Base-by-base conservation (phyloP, 768 basidiomycete species). In the Dacryopinax spathularia region DNA sequence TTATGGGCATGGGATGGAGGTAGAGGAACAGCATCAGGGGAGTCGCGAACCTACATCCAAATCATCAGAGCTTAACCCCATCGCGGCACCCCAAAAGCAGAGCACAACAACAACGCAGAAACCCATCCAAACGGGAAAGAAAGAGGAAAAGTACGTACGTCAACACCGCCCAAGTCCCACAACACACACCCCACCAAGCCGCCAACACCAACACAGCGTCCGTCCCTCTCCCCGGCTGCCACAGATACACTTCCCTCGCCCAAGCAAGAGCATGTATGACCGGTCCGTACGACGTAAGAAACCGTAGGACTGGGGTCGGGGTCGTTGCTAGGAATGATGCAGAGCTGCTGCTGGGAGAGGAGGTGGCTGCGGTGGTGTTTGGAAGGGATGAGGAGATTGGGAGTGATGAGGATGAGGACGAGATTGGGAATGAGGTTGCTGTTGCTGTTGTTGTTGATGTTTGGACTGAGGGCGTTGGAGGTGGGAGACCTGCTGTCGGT, bases 171-270 rank as follows among this genome's bases (percentile, higher is more conserved):
- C 79, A 77, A 1, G 80, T 73, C 44, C 86, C 77, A 63, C 93
- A 76, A 75, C 88, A 91, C 20, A 84, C 27, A 0, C 80, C 81
- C 88, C 91, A 94, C 89, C 89, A 93, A 1, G 72, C 71, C 0
- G 80, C 86, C 43, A 95, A 75, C 1, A 80, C 72, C 2, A 93
- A 80, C 77, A 72, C 72, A 64, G 72, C 72, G 35, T 72, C 69
- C 12, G 71, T 71, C 33, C 70, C 37, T 31, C 68, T 65, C 15
- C 70, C 71, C 4, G 61, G 60, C 33, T 67, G 67, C 73, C 73
- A 74, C 9, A 60, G 65, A 2, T 71, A 29, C 0, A 74, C 66
- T 64, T 74, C 71, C 16, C 72, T 25, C 15, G 60, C 60, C 2
- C 43, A 60, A 25, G 68, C 41, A 7, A 70, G 62, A 9, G 56